A percentile compares a stretch with the other conserved stretches of the same genome.
Evolutionary conservation across 345 rosid genomes (phyloP).

Genomic region (Aquilaria yunnanensis): DNA sequence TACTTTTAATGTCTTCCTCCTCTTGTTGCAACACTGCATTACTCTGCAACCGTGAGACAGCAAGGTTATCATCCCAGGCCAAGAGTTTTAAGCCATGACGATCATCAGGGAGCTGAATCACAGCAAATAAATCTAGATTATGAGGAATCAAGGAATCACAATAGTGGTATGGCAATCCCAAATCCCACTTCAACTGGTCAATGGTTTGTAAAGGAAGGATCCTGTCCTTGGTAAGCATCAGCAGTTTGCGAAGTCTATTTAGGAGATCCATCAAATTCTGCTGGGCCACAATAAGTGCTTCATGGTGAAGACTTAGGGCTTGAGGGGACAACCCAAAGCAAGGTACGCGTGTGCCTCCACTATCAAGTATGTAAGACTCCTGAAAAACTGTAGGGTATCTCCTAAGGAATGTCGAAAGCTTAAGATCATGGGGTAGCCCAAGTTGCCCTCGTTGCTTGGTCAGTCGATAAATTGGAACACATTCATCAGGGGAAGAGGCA

Average conservation of each 20-base stretch:
- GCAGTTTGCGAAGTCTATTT: constrained; percentile 56
- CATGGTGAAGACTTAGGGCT: constrained; percentile 35
- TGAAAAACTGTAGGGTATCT: constrained; percentile 61
- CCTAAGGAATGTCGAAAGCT: constrained; percentile 58
- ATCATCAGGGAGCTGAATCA: constrained; percentile 40
- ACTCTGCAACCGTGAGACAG: constrained; percentile 51
- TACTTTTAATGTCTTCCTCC: constrained; percentile 15
- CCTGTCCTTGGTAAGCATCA: constrained; percentile 63
- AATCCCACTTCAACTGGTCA: constrained; percentile 82
- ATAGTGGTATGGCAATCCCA: constrained; percentile 70
- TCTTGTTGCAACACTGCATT: constrained; percentile 25
- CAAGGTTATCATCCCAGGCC: constrained; percentile 51
- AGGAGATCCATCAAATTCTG: constrained; percentile 29
- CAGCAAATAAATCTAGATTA: constrained; percentile 41
- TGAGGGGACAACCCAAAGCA: constrained; percentile 55
- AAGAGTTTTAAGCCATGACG: constrained; percentile 52
- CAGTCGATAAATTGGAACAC: constrained; percentile 49
- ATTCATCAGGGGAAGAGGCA: constrained; percentile 24
- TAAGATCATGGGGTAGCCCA: constrained; percentile 51
- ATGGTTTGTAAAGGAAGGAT: constrained; percentile 62
- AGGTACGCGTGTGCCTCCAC: constrained; percentile 80
- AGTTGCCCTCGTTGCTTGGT: constrained; percentile 54
- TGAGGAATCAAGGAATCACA: constrained; percentile 30
- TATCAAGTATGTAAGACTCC: constrained; percentile 43
- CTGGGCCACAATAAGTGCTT: constrained; percentile 25